These are phyloP conservation scores for Jatropha multifida DNA, from an alignment of 441 rosid species.

Conservation along the genomic window DNA sequence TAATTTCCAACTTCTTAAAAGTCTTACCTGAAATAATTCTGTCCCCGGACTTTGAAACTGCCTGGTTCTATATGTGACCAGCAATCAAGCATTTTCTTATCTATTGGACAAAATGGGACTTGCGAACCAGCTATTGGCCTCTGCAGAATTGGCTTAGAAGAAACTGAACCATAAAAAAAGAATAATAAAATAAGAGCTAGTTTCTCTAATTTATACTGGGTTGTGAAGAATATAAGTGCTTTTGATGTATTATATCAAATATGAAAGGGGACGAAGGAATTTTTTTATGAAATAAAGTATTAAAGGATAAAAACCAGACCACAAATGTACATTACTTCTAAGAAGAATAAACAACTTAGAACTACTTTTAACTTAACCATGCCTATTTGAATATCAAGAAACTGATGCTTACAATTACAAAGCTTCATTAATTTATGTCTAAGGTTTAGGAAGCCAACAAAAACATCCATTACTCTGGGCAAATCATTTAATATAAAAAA, in stretches of 20 bases:
- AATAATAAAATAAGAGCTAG: slow-evolving; percentile 16
- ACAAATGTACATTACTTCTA: not conserved
- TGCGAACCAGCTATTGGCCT: slow-evolving; percentile 86
- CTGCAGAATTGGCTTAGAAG: slow-evolving; percentile 63
- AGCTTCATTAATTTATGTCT: not conserved
- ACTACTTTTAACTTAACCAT: not conserved
- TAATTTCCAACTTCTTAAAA: slow-evolving; percentile 4
- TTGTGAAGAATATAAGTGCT: slow-evolving; percentile 4
- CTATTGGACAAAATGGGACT: slow-evolving; percentile 82
- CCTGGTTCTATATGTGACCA: slow-evolving; percentile 82
- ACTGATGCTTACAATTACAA: not conserved
- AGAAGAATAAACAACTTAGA: not conserved
- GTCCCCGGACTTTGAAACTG: slow-evolving; percentile 72
- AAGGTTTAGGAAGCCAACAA: not conserved
- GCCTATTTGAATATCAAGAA: not conserved
- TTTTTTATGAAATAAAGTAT: not conserved
- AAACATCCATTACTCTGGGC: not conserved
- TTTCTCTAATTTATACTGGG: not conserved
- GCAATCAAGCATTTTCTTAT: slow-evolving; percentile 81
- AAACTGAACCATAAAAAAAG: slow-evolving; percentile 50
- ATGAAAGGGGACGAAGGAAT: not conserved
- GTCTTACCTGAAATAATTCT: slow-evolving; percentile 65
- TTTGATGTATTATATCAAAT: not conserved
- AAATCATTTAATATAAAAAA: not conserved
- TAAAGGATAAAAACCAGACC: not conserved